Conservation (phyloP, 2,329 filamentous ascomycete genomes). For the Trichoderma gracile region DNA sequence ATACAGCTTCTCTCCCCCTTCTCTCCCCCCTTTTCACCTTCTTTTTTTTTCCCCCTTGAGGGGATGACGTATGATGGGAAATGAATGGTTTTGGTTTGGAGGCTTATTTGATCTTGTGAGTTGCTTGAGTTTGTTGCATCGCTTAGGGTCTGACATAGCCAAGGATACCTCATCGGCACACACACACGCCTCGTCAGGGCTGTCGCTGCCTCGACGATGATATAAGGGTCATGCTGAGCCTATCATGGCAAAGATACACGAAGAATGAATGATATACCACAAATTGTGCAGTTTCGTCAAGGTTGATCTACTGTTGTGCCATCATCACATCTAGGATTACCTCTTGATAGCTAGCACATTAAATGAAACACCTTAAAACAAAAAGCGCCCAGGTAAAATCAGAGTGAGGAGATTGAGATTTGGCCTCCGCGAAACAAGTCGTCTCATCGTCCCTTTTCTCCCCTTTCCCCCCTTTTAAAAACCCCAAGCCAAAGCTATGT, state of each 20-base stretch:
- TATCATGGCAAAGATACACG: background rate
- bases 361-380: background rate
- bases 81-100: background rate
- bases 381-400: background rate
- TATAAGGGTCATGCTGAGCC: background rate
- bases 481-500: conserved; percentile 13
- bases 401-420: conserved; percentile 39
- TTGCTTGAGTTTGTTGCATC: conserved; percentile 34
- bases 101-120: conserved; percentile 33
- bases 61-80: too few species aligned
- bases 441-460: conserved; percentile 27
- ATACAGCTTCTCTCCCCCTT: background rate
- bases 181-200: background rate
- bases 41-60: background rate
- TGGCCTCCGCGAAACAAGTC: conserved; percentile 33
- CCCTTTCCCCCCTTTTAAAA: conserved; percentile 29
- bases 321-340: background rate
- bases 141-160: conserved; percentile 36
- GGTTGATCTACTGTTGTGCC: background rate
- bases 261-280: background rate
- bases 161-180: conserved; percentile 1
- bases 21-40: background rate
- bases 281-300: background rate
- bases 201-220: background rate
- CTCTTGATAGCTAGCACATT: background rate